Percentiles rank a stretch among this genome's conserved stretches.
phyloP scores from a whole-genome alignment of 768 basidiomycete species.

The Mycena capillaripes region DNA sequence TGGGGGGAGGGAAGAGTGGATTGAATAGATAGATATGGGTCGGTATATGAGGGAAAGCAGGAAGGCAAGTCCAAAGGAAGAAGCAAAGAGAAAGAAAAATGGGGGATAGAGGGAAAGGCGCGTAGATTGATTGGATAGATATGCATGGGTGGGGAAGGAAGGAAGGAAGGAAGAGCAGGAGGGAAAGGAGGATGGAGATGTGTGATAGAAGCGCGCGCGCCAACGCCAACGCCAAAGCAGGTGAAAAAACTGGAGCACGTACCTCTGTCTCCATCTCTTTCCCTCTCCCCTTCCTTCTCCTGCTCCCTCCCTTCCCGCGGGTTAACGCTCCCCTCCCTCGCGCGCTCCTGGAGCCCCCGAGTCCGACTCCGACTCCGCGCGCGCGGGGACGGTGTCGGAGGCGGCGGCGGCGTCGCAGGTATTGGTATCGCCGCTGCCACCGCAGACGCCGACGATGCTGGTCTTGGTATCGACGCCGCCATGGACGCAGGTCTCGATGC shows the following conservation, averaged over 20 bases:
- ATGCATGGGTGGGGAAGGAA: too few species aligned
- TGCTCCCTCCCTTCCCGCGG: background rate
- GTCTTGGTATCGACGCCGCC: background rate
- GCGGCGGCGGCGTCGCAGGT: background rate
- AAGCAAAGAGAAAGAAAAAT: background rate
- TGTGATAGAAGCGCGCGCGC: too few species aligned
- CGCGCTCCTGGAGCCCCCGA: background rate
- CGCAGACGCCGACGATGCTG: background rate
- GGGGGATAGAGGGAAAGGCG: too few species aligned
- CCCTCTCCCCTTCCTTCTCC: background rate
- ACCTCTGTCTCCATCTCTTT: too few species aligned
- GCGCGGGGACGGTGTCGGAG: background rate
- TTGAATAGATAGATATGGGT: too few species aligned
- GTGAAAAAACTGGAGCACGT: too few species aligned
- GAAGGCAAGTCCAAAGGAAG: background rate
- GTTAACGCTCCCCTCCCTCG: too few species aligned
- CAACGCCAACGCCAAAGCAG: too few species aligned
- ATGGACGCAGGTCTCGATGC: too few species aligned
- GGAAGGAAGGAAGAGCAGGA: background rate
- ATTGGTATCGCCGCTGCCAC: background rate
- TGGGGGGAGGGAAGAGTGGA: background rate
- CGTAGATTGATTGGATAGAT: too few species aligned
- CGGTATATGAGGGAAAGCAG: background rate
- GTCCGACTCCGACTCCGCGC: constrained; percentile 4
- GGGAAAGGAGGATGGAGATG: background rate